Conservation (phyloP, 1,284 basidiomycete species). For the Entoloma clypeatum region DNA sequence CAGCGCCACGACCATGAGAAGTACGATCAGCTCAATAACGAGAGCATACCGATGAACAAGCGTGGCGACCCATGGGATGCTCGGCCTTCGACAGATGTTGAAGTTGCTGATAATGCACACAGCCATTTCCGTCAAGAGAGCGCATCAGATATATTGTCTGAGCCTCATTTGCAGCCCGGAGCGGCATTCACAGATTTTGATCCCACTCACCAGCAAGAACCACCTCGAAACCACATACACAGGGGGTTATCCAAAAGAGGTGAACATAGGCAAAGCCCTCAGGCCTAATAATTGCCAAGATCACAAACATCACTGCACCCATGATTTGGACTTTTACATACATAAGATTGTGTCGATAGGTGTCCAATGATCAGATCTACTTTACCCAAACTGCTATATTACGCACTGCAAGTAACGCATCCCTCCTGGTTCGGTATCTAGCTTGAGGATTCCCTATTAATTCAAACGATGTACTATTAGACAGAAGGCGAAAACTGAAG, state of each 20-base stretch:
- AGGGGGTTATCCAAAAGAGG: conserved; percentile 13
- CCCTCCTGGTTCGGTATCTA: no score
- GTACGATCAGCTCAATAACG: conserved; percentile 72
- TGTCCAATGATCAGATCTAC: no score
- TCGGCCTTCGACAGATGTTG: conserved; percentile 50
- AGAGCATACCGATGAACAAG: conserved; percentile 58
- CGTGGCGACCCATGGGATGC: conserved; percentile 74
- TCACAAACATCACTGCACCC: no score
- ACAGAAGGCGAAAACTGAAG: no score
- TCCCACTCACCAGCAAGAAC: conserved; percentile 26
- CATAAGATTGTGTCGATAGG: no score
- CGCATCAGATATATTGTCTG: conserved; percentile 48
- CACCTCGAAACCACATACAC: conserved; percentile 18
- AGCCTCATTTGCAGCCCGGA: conserved; percentile 45
- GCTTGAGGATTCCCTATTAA: no score
- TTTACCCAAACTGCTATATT: no score
- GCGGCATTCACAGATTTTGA: conserved; percentile 37
- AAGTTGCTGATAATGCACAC: conserved; percentile 29
- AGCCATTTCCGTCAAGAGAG: conserved; percentile 53
- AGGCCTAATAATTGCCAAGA: conserved; percentile 44
- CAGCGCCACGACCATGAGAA: conserved; percentile 79
- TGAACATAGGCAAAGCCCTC: conserved; percentile 22
- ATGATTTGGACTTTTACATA: no score
- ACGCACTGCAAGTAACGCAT: no score
- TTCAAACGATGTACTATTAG: no score